Percentiles rank a stretch among this genome's conserved stretches.
phyloP scores from a whole-genome alignment of 1,284 basidiomycete species.

The Ceratobasidium sp. region DNA sequence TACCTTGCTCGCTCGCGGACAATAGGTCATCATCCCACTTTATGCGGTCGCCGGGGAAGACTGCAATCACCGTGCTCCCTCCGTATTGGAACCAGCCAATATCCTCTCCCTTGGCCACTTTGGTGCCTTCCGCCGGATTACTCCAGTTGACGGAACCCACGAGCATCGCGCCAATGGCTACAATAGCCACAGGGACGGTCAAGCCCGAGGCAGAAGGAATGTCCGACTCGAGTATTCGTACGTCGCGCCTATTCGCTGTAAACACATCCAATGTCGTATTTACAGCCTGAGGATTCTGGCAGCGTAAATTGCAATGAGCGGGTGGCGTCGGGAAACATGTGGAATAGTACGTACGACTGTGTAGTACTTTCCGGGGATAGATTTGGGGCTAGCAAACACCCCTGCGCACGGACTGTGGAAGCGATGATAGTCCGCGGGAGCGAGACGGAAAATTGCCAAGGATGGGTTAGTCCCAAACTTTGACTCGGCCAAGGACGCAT shows the following conservation, averaged over 20 bases:
- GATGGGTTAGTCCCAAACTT: constrained; percentile 47
- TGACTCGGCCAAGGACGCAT: constrained; percentile 46
- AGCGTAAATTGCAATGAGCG: not conserved
- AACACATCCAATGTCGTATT: constrained; percentile 77
- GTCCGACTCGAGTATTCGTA: constrained; percentile 50
- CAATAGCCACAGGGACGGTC: constrained; percentile 60
- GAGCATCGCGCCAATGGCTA: constrained; percentile 71
- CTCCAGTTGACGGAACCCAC: constrained; percentile 65
- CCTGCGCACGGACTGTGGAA: constrained; percentile 62
- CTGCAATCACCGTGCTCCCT: constrained; percentile 69
- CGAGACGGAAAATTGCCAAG: constrained; percentile 57
- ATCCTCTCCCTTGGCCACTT: constrained; percentile 48
- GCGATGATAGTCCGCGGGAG: constrained; percentile 63
- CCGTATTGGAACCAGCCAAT: constrained; percentile 70
- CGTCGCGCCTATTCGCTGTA: constrained; percentile 68
- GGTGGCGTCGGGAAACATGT: not conserved
- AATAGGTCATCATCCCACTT: constrained; percentile 73
- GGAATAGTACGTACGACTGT: constrained; percentile 45
- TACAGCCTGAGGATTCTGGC: constrained; percentile 76
- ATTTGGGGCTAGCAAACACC: constrained; percentile 48
- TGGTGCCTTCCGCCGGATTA: constrained; percentile 37
- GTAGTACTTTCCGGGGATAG: constrained; percentile 48
- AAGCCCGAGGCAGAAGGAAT: constrained; percentile 56
- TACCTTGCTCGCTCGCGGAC: constrained; percentile 61
- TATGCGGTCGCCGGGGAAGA: constrained; percentile 69